phyloP scores from a whole-genome alignment of 1,139 yeast genomes.

The Yamadazyma jaroonii region DNA sequence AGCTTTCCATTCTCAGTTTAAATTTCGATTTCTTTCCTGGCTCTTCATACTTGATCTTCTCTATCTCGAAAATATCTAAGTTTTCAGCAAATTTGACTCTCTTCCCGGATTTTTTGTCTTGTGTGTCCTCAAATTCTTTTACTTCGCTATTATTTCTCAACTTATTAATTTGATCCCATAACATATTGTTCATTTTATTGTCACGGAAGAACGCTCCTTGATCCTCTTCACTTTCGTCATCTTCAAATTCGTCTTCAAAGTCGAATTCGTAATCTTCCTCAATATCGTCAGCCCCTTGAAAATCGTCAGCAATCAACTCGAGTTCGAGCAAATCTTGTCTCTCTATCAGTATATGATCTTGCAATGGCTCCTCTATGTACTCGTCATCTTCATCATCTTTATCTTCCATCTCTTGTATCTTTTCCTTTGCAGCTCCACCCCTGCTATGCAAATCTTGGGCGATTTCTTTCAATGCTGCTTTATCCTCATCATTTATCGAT shows the following conservation, averaged over 20 bases:
- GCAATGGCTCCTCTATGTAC: slow-evolving; percentile 6
- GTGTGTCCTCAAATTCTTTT: slow-evolving; percentile 2
- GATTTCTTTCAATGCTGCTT: slow-evolving; percentile 39
- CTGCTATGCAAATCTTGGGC: slow-evolving; percentile 6
- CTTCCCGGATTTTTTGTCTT: slow-evolving; percentile 26
- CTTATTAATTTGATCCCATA: slow-evolving; percentile 30
- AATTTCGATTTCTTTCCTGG: slow-evolving; percentile 22
- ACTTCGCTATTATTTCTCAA: slow-evolving; percentile 16
- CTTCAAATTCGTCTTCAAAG: slow-evolving; percentile 24
- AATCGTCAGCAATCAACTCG: slow-evolving; percentile 51
- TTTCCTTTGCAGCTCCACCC: too few relatives aligned
- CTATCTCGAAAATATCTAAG: slow-evolving; percentile 58
- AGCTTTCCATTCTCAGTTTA: neutral
- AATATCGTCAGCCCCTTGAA: slow-evolving; percentile 37
- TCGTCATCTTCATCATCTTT: slow-evolving; percentile 5
- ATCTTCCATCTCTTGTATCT: slow-evolving; percentile 6
- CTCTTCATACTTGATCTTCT: slow-evolving; percentile 49
- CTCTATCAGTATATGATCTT: slow-evolving; percentile 20
- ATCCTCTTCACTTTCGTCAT: slow-evolving; percentile 24
- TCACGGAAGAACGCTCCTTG: slow-evolving; percentile 9
- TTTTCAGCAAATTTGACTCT: slow-evolving; percentile 51
- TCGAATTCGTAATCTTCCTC: slow-evolving; percentile 32
- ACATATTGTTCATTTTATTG: slow-evolving; percentile 17
- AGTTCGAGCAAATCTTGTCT: slow-evolving; percentile 32
- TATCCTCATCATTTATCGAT: slow-evolving; percentile 49